Evolutionary conservation across 1,284 basidiomycete genomes (phyloP).

Genomic region (Hymenochaete sp.): DNA sequence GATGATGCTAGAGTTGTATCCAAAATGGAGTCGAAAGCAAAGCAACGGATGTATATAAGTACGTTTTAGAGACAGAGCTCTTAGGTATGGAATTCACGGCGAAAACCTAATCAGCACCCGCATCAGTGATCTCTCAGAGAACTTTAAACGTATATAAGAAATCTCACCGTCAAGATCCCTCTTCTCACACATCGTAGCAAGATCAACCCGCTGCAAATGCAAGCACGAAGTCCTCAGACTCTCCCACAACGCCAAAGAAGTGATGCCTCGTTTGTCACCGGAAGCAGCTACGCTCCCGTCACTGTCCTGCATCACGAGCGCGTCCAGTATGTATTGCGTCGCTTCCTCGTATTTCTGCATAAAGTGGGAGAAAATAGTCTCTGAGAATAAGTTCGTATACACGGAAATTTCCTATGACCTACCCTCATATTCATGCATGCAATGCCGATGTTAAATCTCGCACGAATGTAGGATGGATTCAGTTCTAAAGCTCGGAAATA

Average conservation of each 20-base stretch:
- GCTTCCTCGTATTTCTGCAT: constrained; percentile 72
- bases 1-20: too few relatives aligned
- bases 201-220: constrained; percentile 65
- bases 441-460: constrained; percentile 87
- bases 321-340: constrained; percentile 77
- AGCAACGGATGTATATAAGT: too few relatives aligned
- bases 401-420: constrained; percentile 23
- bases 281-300: constrained; percentile 52
- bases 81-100: constrained; percentile 15
- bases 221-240: constrained; percentile 73
- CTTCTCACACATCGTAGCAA: constrained; percentile 62
- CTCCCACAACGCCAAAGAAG: constrained; percentile 74
- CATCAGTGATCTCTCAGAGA: background rate
- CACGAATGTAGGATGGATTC: constrained; percentile 90
- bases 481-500: constrained; percentile 86
- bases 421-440: constrained; percentile 82
- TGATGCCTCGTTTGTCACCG: constrained; percentile 59
- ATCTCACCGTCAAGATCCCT: constrained; percentile 63
- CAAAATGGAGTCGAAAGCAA: too few relatives aligned
- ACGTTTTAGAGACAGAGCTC: too few relatives aligned
- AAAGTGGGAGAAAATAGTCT: constrained; percentile 3
- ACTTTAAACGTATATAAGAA: background rate
- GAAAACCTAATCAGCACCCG: constrained; percentile 13
- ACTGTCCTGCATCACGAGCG: constrained; percentile 76
- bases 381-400: constrained; percentile 7